phyloP scores from a whole-genome alignment of 2,329 filamentous ascomycete genomes.

The Coniochaeta sp. region DNA sequence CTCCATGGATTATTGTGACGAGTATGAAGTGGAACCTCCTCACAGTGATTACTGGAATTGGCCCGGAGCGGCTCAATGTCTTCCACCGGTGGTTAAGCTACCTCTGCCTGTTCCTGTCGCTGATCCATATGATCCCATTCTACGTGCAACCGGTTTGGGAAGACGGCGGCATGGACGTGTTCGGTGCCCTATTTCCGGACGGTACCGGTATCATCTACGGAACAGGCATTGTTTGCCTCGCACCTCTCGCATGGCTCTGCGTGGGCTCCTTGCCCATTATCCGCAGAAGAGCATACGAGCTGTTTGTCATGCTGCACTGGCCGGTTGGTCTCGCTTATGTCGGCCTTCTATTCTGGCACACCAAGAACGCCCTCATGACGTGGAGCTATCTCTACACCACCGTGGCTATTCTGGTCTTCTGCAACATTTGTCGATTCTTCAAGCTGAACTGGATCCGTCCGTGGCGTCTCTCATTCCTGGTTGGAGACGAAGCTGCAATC shows the following conservation, averaged over 20 bases:
- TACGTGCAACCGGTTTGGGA: slow-evolving; percentile 86
- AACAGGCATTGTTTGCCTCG: slow-evolving; percentile 74
- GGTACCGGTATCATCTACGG: slow-evolving; percentile 70
- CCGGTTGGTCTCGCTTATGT: slow-evolving; percentile 76
- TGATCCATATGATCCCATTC: slow-evolving; percentile 83
- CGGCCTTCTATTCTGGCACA: slow-evolving; percentile 90
- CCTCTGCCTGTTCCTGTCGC: slow-evolving; percentile 70
- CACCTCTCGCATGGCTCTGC: slow-evolving; percentile 76
- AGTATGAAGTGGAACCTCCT: slow-evolving; percentile 89
- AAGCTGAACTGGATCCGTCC: slow-evolving; percentile 88
- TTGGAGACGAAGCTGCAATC: slow-evolving; percentile 86
- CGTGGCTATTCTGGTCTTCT: slow-evolving; percentile 67
- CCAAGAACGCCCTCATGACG: slow-evolving; percentile 81
- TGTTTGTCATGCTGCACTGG: slow-evolving; percentile 76
- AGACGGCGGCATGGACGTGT: slow-evolving; percentile 63
- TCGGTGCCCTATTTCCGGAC: slow-evolving; percentile 59
- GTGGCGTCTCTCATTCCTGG: slow-evolving; percentile 69
- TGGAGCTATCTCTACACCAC: slow-evolving; percentile 86
- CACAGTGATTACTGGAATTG: slow-evolving; percentile 77
- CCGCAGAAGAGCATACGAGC: slow-evolving; percentile 71
- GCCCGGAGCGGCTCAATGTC: slow-evolving; percentile 86
- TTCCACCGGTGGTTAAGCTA: slow-evolving; percentile 90
- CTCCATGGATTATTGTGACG: slow-evolving; percentile 85
- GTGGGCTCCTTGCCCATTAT: slow-evolving; percentile 76
- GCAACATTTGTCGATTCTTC: slow-evolving; percentile 67